Evolutionary conservation across 805 yeast species (phyloP).

Genomic region (Yarrowia bubula): DNA sequence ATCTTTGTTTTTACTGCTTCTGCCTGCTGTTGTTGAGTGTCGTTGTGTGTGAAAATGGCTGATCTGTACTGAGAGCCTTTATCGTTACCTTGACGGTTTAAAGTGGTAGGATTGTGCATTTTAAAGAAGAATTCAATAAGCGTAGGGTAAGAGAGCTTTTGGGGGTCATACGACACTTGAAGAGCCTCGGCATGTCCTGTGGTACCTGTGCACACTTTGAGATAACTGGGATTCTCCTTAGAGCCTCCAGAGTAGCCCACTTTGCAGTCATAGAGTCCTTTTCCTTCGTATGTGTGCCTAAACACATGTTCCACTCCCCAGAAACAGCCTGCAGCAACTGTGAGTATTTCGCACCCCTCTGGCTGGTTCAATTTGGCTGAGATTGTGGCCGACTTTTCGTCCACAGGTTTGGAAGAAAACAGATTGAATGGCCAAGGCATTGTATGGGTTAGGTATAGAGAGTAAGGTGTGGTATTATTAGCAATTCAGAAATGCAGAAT

Average conservation of each 20-base stretch:
- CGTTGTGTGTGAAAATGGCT: constrained; percentile 63
- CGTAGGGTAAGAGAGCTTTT: constrained; percentile 53
- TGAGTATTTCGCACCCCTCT: constrained; percentile 53
- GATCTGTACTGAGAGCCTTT: constrained; percentile 87
- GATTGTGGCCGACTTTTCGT: background rate
- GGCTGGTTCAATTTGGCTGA: constrained; percentile 40
- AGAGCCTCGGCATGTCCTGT: constrained; percentile 77
- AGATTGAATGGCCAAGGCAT: background rate
- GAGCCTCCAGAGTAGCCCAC: constrained; percentile 92
- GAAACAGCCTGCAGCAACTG: constrained; percentile 59
- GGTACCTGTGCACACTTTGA: constrained; percentile 68
- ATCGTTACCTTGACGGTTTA: constrained; percentile 83
- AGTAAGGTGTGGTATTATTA: too few relatives aligned
- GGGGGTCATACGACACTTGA: constrained; percentile 80
- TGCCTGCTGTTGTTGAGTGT: constrained; percentile 51
- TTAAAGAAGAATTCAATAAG: constrained; percentile 80
- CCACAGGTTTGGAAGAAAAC: constrained; percentile 9
- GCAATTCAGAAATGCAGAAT: background rate
- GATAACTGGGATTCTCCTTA: constrained; percentile 56
- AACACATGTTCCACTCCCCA: constrained; percentile 72
- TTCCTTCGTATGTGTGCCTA: constrained; percentile 59
- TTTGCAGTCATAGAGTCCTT: constrained; percentile 67
- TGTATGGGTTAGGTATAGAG: too few relatives aligned
- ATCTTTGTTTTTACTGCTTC: constrained; percentile 48
- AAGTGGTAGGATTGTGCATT: constrained; percentile 91